phyloP scores from a whole-genome alignment of 2,329 filamentous ascomycete genomes.

The Stagonosporopsis rhizophila region DNA sequence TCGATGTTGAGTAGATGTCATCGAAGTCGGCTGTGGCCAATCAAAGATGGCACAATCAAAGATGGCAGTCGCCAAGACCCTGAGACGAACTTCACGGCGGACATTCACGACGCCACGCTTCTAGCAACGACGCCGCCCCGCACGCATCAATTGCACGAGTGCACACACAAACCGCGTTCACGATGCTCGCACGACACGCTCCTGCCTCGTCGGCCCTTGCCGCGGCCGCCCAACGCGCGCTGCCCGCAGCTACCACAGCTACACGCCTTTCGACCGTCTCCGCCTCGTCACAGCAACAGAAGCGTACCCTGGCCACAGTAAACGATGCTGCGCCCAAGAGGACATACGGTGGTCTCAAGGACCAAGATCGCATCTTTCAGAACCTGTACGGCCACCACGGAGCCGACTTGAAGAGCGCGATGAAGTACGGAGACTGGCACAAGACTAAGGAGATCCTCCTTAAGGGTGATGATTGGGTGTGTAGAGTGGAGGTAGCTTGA shows the following conservation, averaged over 20 bases:
- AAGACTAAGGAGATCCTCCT: conserved; percentile 98
- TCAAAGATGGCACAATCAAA: conserved; percentile 13
- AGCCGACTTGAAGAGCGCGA: conserved; percentile 88
- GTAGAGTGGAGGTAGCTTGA: conserved; percentile 15
- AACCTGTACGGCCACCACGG: conserved; percentile 96
- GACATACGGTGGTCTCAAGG: conserved; percentile 84
- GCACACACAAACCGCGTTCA: conserved; percentile 34
- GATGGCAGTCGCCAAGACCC: conserved; percentile 19
- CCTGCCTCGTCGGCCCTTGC: conserved; percentile 50
- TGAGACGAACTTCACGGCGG: conserved; percentile 34
- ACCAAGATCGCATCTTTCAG: conserved; percentile 99
- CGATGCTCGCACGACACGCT: conserved; percentile 53
- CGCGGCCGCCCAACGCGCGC: conserved; percentile 51
- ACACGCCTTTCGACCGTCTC: conserved; percentile 51
- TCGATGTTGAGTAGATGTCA: conserved; percentile 18
- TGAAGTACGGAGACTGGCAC: conserved; percentile 99
- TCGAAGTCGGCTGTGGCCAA: conserved; percentile 13
- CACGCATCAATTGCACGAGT: conserved; percentile 50
- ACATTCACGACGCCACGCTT: conserved; percentile 33
- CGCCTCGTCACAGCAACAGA: conserved; percentile 56
- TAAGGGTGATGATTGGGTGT: conserved; percentile 94
- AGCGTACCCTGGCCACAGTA: conserved; percentile 72
- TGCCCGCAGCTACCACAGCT: conserved; percentile 49
- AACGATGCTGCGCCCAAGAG: conserved; percentile 63
- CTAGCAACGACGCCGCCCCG: conserved; percentile 39